Evolutionary conservation across 106 monocot species (phyloP), one percentile per base, ranked within the genome.

Genomic region (Cymbidium sinense): DNA sequence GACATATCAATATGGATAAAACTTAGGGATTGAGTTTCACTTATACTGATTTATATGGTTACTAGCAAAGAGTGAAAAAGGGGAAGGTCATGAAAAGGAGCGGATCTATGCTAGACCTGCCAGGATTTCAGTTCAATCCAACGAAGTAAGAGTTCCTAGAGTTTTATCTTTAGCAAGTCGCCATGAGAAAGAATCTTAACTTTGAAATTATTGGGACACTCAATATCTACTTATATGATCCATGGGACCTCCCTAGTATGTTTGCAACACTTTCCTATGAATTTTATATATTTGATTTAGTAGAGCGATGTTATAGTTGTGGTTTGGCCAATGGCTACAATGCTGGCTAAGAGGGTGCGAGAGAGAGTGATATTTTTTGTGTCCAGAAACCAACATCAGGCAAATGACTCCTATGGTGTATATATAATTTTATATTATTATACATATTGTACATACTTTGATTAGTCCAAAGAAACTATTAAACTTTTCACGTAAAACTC

Each of bases 81-180:
- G 20, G 4, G 71, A 39, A 43, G 44, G 27, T 11, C 25, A 79
- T 70, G 80, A 67, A 80, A 67, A 34, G 69, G 33, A 39, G 23
- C 8, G 70, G 61, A 34, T 27, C 72, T 10, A 80, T 79, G 34
- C 73, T 82, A 12, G 87, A 87, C 28, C 84, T 95, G 8, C 95
- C 95, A 0, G 95, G 95, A 5, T 95, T 95, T 85, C 50, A 92
- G 20, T 95, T 95, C 83, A 92, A 95, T 34, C 95, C 95, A 5
- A 95, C 95, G 0, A 92, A 95, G 64, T 90, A 92, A 73, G 95
- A 95, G 85, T 85, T 95, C 30, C 77, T 95, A 23, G 86, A 85
- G 74, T 95, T 92, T 84, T 95, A 95, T 81, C 92, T 95, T 74
- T 35, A 64, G 47, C 77, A 76, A 25, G 82, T 76, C 31, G 86